Base-by-base conservation (phyloP, 768 basidiomycete genomes). In the Tulasnella calospora region DNA sequence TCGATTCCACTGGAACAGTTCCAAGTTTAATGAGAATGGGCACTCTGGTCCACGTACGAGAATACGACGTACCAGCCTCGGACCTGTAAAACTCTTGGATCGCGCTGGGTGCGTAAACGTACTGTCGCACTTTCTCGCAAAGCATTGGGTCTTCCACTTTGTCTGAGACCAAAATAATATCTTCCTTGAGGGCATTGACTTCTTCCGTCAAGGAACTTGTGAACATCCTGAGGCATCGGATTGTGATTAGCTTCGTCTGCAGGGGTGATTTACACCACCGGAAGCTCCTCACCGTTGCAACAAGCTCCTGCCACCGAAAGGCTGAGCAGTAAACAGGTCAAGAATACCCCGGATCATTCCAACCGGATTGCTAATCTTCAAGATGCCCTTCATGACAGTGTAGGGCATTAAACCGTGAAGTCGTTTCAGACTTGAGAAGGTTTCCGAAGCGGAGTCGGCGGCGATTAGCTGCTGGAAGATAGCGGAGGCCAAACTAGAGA, bases 331-430 rank as follows among this genome's bases (percentile, higher is more conserved):
- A 87, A 99, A 99, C 57, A 99, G 88, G 82, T 99, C 97, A 79
- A 99, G 88, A 5, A 98, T 88, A 75, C 87, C 91, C 83, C 98
- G 90, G 82, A 99, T 96, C 98, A 99, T 99, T 38, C 90, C 89
- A 79, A 99, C 92, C 1, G 98, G 98, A 84, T 98, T 99, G 78
- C 94, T 96, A 81, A 99, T 94, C 83, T 89, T 92, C 79, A 99
- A 85, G 17, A 95, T 92, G 10, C 94, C 89, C 84, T 95, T 98
- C 80, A 99, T 89, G 87, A 99, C 91, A 82, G 99, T 94, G 84
- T 99, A 99, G 7, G 98, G 98, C 94, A 99, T 98, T 74, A 97
- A 85, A 1, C 96, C 95, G 83, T 99, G 98, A 61, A 98, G 89
- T 71, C 96, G 89, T 86, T 98, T 99, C 79, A 99, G 85, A 78